Conservation (phyloP, 2,329 filamentous ascomycete species). For the Xylaria sp. region DNA sequence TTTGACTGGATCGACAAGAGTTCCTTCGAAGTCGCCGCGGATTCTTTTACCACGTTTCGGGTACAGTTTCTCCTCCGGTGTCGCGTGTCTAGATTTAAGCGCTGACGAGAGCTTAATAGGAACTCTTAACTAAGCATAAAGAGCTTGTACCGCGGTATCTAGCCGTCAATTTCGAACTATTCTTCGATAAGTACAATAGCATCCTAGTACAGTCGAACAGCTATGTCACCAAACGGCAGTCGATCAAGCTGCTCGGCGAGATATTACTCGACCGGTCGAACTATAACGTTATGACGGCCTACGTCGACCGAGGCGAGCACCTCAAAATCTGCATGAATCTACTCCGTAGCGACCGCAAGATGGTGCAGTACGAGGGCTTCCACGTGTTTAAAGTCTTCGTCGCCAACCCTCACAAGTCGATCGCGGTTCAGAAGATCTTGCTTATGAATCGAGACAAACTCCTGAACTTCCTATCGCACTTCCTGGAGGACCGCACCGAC, state of each 20-base stretch:
- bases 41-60: slow-evolving; percentile 96
- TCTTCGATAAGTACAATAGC: slow-evolving; percentile 90
- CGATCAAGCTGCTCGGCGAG: slow-evolving; percentile 95
- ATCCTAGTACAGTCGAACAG: slow-evolving; percentile 88
- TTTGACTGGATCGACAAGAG: slow-evolving; percentile 97
- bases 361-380: slow-evolving; percentile 99
- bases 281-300: slow-evolving; percentile 97
- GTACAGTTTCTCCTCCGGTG: slow-evolving; percentile 52
- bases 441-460: slow-evolving; percentile 95
- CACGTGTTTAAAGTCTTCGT: slow-evolving; percentile 99
- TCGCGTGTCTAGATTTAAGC: neutral
- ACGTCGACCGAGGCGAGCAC: slow-evolving; percentile 93
- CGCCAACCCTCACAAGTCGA: slow-evolving; percentile 97
- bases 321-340: slow-evolving; percentile 99
- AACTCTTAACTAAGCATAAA: slow-evolving; percentile 94
- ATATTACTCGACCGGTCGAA: slow-evolving; percentile 93
- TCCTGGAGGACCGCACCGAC: slow-evolving; percentile 92
- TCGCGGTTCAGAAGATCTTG: slow-evolving; percentile 91
- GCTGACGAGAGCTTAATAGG: slow-evolving; percentile 49
- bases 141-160: slow-evolving; percentile 87
- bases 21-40: slow-evolving; percentile 94
- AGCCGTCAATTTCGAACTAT: slow-evolving; percentile 86
- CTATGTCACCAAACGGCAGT: slow-evolving; percentile 97
- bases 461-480: slow-evolving; percentile 85
- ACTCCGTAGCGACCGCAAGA: slow-evolving; percentile 91